These are phyloP conservation scores for Starmerella asiatica DNA, from an alignment of 805 yeast species.

Conservation along the genomic window DNA sequence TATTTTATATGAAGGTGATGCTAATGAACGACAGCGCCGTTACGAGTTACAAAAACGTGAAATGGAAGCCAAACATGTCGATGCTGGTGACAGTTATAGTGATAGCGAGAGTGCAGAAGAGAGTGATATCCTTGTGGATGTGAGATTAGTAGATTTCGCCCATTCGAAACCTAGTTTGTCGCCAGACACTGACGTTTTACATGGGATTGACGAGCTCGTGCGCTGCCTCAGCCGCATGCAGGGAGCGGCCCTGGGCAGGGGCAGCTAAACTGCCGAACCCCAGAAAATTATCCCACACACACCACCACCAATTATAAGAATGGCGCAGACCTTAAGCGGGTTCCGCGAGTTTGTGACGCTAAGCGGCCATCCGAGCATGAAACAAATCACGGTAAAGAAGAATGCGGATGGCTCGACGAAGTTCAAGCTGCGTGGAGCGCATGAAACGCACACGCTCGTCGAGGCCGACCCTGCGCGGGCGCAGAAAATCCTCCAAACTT, in stretches of 20 bases:
- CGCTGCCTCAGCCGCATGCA: slow-evolving; percentile 1
- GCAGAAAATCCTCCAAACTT: slow-evolving; percentile 90
- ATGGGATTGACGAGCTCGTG: slow-evolving; percentile 56
- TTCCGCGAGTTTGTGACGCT: slow-evolving; percentile 95
- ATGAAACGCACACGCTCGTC: slow-evolving; percentile 85
- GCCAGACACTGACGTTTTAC: slow-evolving; percentile 54
- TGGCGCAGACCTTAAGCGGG: slow-evolving; percentile 65
- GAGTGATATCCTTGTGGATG: slow-evolving; percentile 34
- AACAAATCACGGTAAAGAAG: slow-evolving; percentile 86
- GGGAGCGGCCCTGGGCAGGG: too few relatives aligned
- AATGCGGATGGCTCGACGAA: slow-evolving; percentile 89
- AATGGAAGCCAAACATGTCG: neutral
- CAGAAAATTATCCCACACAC: neutral
- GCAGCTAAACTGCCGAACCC: too few relatives aligned
- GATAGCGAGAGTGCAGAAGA: slow-evolving; percentile 22
- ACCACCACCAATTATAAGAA: slow-evolving; percentile 5
- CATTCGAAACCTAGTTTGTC: slow-evolving; percentile 56
- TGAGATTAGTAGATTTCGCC: slow-evolving; percentile 78
- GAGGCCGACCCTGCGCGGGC: slow-evolving; percentile 95
- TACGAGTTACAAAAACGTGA: slow-evolving; percentile 28
- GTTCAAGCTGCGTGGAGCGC: slow-evolving; percentile 97
- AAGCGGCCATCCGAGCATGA: slow-evolving; percentile 73
- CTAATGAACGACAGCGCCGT: slow-evolving; percentile 36
- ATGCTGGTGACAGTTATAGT: slow-evolving; percentile 13
- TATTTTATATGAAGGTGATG: slow-evolving; percentile 60